These are phyloP conservation scores for Citrus maxima DNA, from an alignment of 345 rosid species.

Conservation along the genomic window DNA sequence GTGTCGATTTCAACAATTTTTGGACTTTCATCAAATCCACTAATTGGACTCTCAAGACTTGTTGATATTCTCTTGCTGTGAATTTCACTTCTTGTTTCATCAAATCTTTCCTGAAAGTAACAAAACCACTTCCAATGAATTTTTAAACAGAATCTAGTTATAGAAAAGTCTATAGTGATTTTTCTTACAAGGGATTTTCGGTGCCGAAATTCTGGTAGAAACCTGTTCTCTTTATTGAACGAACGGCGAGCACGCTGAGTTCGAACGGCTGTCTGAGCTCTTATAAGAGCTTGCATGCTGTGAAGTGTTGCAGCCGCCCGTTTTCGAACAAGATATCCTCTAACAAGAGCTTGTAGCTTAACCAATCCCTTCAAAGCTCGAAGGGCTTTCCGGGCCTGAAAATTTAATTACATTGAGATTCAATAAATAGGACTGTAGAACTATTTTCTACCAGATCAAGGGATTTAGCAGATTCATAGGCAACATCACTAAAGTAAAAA, in stretches of 20 bases:
- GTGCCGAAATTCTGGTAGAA: conserved; percentile 24
- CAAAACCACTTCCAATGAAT: background rate
- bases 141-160: background rate
- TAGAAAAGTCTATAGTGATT: background rate
- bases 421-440: background rate
- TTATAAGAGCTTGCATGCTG: conserved; percentile 64
- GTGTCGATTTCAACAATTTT: conserved; percentile 59
- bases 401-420: background rate
- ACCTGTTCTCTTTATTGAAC: conserved; percentile 40
- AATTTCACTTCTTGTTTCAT: conserved; percentile 33
- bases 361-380: conserved; percentile 80
- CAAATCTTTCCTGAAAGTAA: conserved; percentile 32
- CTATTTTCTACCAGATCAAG: background rate
- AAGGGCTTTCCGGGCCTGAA: conserved; percentile 73
- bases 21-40: conserved; percentile 36
- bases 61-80: conserved; percentile 35
- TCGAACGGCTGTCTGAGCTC: conserved; percentile 56
- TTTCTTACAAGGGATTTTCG: conserved; percentile 45
- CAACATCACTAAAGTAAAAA: background rate
- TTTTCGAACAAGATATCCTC: conserved; percentile 78
- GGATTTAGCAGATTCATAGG: background rate
- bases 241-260: conserved; percentile 43
- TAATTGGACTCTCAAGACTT: conserved; percentile 13
- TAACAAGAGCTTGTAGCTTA: conserved; percentile 73
- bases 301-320: conserved; percentile 58